Conservation (phyloP, 345 rosid genomes). For the Viola odorata region DNA sequence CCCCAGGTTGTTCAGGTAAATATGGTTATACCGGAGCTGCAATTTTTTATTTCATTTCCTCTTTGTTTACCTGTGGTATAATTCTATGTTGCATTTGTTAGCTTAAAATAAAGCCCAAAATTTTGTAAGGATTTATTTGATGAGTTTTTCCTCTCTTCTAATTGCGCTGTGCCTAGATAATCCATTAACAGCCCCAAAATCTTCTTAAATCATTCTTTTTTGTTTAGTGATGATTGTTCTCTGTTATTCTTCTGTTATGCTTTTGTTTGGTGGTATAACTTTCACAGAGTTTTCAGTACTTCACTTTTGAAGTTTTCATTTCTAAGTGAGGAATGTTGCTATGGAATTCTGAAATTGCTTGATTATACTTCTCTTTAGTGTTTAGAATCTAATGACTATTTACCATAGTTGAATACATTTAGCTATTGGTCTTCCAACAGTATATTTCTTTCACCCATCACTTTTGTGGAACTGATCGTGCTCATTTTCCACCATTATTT, state of each 20-base stretch:
- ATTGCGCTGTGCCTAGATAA: neutral
- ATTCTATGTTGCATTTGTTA: neutral
- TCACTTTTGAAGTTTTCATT: neutral
- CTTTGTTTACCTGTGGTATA: neutral
- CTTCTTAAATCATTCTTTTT: too few species aligned
- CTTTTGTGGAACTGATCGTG: neutral
- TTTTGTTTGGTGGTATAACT: too few species aligned
- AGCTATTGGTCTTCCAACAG: neutral
- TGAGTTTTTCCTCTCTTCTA: neutral
- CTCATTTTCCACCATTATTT: neutral
- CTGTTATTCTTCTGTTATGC: too few species aligned
- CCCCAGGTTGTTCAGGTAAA: conserved; percentile 83
- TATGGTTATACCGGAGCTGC: neutral
- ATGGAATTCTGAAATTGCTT: neutral
- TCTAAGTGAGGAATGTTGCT: neutral
- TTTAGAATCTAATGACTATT: neutral
- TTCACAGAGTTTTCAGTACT: neutral
- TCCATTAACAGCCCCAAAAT: neutral
- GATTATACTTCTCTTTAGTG: neutral
- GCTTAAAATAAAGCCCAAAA: neutral
- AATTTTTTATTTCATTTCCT: neutral
- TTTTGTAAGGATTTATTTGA: neutral
- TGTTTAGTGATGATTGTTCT: too few species aligned
- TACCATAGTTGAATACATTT: neutral
- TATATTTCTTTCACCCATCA: neutral